Evolutionary conservation across 768 basidiomycete species (phyloP).

Genomic region (Amanita rimosa): DNA sequence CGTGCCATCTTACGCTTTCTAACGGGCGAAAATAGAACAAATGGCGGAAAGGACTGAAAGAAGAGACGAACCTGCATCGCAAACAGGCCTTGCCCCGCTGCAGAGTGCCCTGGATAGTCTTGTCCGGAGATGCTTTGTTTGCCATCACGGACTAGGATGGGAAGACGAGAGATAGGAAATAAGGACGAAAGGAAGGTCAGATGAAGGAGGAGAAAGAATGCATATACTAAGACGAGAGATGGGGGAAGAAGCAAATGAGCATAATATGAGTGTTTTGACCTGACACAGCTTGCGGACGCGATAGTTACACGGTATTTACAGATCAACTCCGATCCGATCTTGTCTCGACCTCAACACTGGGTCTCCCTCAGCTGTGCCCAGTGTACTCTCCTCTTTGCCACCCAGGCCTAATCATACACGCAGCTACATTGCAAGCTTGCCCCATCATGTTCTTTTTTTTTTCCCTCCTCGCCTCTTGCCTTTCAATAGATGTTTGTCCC

Average conservation of each 20-base stretch:
- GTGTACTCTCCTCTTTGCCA: not conserved
- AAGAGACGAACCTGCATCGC: constrained; percentile 44
- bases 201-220: constrained; percentile 13
- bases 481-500: not conserved
- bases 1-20: constrained; percentile 66
- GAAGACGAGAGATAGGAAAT: constrained; percentile 11
- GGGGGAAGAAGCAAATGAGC: constrained; percentile 13
- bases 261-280: constrained; percentile 9
- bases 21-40: constrained; percentile 6
- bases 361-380: too few species aligned
- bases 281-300: constrained; percentile 9
- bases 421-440: not conserved
- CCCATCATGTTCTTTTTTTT: not conserved
- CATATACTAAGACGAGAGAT: constrained; percentile 14
- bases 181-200: constrained; percentile 20
- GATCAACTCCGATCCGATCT: constrained; percentile 8
- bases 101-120: constrained; percentile 29
- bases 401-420: not conserved
- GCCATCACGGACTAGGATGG: constrained; percentile 29
- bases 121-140: constrained; percentile 27
- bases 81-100: constrained; percentile 66
- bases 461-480: not conserved
- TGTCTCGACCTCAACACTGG: not conserved
- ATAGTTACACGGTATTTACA: constrained; percentile 7
- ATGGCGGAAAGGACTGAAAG: constrained; percentile 1